Percentiles rank a stretch among this genome's conserved stretches.
These are phyloP conservation scores for Talaromyces trachyspermus DNA, from an alignment of 495 filamentous ascomycete species.

Conservation along the genomic window DNA sequence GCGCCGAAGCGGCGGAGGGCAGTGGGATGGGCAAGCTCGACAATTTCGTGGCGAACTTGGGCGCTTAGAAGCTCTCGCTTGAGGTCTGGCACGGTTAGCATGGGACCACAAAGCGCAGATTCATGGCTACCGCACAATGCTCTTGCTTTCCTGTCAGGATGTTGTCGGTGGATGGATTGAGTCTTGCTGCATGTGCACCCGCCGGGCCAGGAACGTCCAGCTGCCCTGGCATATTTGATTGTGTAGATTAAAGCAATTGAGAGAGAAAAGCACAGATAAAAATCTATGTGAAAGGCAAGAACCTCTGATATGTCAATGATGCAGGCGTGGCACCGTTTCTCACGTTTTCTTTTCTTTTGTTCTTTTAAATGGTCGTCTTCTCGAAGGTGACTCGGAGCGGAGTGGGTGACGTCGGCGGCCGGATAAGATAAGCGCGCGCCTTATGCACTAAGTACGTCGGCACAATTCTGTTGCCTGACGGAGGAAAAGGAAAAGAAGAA, in stretches of 20 bases:
- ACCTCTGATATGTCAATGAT: too few relatives aligned
- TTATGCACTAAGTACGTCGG: too few relatives aligned
- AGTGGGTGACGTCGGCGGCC: too few relatives aligned
- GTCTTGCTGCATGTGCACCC: background rate
- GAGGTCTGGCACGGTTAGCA: conserved; percentile 59
- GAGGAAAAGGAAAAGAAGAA: too few relatives aligned
- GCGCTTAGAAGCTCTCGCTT: conserved; percentile 90
- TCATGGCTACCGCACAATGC: conserved; percentile 60
- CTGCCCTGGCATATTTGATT: background rate
- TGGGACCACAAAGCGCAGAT: conserved; percentile 1
- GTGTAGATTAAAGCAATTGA: background rate
- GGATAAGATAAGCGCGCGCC: too few relatives aligned
- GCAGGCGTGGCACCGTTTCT: too few relatives aligned
- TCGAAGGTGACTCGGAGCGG: too few relatives aligned
- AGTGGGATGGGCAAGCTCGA: conserved; percentile 87
- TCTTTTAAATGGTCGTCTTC: too few relatives aligned
- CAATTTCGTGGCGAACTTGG: conserved; percentile 83
- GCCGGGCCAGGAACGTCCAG: conserved; percentile 1
- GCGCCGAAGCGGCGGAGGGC: conserved; percentile 92
- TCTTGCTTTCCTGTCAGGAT: conserved; percentile 93
- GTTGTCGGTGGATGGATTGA: conserved; percentile 36
- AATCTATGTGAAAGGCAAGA: too few relatives aligned
- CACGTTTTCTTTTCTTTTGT: too few relatives aligned
- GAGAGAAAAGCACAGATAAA: too few relatives aligned
- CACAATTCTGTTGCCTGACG: too few relatives aligned